phyloP scores from a whole-genome alignment of 805 yeast species.

The Wickerhamiella shivajii region DNA sequence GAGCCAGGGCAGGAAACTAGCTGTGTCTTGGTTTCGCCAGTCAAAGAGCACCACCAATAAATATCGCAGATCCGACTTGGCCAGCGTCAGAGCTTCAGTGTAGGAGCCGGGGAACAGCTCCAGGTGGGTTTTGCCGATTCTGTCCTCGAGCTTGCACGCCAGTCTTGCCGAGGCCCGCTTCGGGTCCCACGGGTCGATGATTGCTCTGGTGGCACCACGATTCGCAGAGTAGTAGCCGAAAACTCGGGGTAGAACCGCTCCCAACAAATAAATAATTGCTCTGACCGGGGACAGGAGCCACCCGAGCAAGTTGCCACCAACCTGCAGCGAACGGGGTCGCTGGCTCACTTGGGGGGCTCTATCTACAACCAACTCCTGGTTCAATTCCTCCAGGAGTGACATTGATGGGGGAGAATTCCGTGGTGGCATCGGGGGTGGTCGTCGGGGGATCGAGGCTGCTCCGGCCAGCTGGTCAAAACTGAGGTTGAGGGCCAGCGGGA shows the following conservation, averaged over 20 bases:
- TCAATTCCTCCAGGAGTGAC: conserved; percentile 21
- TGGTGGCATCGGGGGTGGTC: not conserved
- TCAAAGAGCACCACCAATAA: conserved; percentile 61
- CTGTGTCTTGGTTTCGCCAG: conserved; percentile 50
- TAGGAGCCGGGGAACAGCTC: conserved; percentile 52
- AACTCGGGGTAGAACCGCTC: conserved; percentile 27
- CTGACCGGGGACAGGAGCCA: conserved; percentile 1
- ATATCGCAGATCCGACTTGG: conserved; percentile 58
- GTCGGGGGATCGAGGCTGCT: conserved; percentile 9
- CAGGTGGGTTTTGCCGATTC: conserved; percentile 17
- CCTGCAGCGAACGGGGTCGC: conserved; percentile 24
- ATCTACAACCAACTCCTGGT: conserved; percentile 16
- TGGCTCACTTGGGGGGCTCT: conserved; percentile 22
- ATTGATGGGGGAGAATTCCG: conserved; percentile 7
- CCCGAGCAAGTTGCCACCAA: conserved; percentile 22
- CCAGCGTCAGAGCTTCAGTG: conserved; percentile 57
- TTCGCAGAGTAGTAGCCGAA: conserved; percentile 27
- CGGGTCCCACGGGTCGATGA: conserved; percentile 32
- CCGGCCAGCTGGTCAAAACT: no score
- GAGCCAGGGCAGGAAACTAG: conserved; percentile 38
- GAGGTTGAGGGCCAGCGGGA: conserved; percentile 23
- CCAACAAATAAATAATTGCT: conserved; percentile 19
- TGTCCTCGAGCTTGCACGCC: conserved; percentile 38
- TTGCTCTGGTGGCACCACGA: conserved; percentile 26
- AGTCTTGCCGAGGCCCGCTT: conserved; percentile 39